A percentile compares a stretch with the other conserved stretches of the same genome.
Evolutionary conservation across 202 grass and related monocot genomes (phyloP).

Genomic region (Schoenoplectus triqueter): DNA sequence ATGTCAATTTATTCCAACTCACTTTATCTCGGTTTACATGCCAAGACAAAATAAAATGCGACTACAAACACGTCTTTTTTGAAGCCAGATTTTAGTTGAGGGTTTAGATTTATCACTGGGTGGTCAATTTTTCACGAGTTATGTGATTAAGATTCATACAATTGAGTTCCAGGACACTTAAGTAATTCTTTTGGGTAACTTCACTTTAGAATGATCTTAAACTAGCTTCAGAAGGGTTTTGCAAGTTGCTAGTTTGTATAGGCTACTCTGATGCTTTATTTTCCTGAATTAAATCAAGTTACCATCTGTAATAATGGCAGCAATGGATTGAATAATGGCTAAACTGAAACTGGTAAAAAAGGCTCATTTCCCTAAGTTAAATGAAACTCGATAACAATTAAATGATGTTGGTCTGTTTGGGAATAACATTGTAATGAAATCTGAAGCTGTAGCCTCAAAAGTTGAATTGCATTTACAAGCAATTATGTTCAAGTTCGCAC

Average conservation of each 20-base stretch:
- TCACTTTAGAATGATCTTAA: neutral
- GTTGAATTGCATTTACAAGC: constrained; percentile 50
- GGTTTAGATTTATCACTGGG: neutral
- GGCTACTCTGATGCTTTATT: neutral
- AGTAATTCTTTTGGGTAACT: neutral
- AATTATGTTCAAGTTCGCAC: constrained; percentile 54
- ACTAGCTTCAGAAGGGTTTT: neutral
- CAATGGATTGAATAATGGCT: neutral
- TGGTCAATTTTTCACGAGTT: neutral
- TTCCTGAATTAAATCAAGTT: neutral
- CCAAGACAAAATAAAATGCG: neutral
- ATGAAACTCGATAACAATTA: neutral
- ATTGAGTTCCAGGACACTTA: neutral
- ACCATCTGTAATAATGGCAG: neutral
- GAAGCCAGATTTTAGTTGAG: constrained; percentile 6
- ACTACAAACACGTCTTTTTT: neutral
- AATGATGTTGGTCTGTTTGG: neutral
- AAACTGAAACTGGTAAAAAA: constrained; percentile 7
- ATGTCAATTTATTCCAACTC: neutral
- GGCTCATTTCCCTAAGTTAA: constrained; percentile 44
- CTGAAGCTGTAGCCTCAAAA: neutral
- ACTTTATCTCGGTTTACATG: neutral
- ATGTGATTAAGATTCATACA: neutral
- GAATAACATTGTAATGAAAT: neutral
- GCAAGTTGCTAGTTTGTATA: neutral